phyloP scores from a whole-genome alignment of 2,329 filamentous ascomycete genomes.

The Diaporthe vexans region DNA sequence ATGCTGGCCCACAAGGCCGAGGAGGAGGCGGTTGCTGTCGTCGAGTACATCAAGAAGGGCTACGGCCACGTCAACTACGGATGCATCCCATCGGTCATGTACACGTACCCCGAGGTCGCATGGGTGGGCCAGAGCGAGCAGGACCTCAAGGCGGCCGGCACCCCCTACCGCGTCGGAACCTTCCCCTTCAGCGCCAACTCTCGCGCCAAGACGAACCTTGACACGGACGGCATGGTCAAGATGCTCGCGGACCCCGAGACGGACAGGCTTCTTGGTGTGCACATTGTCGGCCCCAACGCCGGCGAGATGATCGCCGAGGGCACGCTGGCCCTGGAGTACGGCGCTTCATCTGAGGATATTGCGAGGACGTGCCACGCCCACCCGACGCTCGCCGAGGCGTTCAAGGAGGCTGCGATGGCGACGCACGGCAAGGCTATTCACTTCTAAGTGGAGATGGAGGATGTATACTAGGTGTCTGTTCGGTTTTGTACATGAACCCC shows the following conservation, averaged over 20 bases:
- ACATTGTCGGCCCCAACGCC: slow-evolving; percentile 96
- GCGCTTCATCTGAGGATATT: slow-evolving; percentile 94
- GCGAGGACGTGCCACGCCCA: slow-evolving; percentile 96
- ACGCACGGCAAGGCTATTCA: slow-evolving; percentile 97
- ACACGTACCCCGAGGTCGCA: slow-evolving; percentile 97
- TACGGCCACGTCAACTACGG: slow-evolving; percentile 99
- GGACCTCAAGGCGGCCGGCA: slow-evolving; percentile 89
- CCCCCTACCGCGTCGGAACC: slow-evolving; percentile 92
- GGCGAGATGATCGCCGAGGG: slow-evolving; percentile 99
- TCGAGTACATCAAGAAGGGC: slow-evolving; percentile 98
- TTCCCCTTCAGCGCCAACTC: slow-evolving; percentile 99
- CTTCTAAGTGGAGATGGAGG: slow-evolving; percentile 71
- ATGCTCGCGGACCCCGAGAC: slow-evolving; percentile 97
- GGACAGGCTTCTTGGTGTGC: slow-evolving; percentile 92
- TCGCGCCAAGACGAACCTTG: slow-evolving; percentile 97
- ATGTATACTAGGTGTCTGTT: slow-evolving; percentile 35
- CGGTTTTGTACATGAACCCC: slow-evolving; percentile 37
- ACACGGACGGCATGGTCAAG: slow-evolving; percentile 96
- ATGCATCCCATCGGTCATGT: slow-evolving; percentile 98
- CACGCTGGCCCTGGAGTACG: slow-evolving; percentile 95
- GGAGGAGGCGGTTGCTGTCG: slow-evolving; percentile 93
- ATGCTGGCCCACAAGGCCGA: slow-evolving; percentile 99
- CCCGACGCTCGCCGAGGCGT: slow-evolving; percentile 94
- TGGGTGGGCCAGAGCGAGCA: slow-evolving; percentile 99
- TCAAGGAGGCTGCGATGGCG: slow-evolving; percentile 99